These are phyloP conservation scores for Globisporangium megalacanthum DNA, from an alignment of 352 stramenopile species.

Conservation along the genomic window DNA sequence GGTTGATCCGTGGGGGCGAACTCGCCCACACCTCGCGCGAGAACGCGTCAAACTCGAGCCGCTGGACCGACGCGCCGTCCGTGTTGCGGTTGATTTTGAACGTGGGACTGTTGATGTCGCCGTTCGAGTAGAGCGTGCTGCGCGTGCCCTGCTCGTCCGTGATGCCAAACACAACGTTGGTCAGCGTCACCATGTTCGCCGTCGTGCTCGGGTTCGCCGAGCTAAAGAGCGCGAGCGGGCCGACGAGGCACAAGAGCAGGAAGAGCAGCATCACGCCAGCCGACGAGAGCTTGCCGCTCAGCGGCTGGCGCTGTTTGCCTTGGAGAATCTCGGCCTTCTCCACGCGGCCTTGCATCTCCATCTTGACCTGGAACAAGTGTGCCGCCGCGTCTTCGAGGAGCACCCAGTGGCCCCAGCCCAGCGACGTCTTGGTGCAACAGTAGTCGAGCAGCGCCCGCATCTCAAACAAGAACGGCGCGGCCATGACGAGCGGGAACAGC, in stretches of 20 bases:
- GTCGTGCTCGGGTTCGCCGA: slow-evolving; percentile 83
- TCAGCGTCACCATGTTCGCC: slow-evolving; percentile 58
- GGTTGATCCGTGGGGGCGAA: slow-evolving; percentile 65
- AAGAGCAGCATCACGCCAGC: slow-evolving; percentile 79
- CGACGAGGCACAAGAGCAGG: slow-evolving; percentile 70
- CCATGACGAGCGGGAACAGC: slow-evolving; percentile 71
- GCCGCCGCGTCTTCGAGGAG: slow-evolving; percentile 79
- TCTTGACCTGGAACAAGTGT: slow-evolving; percentile 73
- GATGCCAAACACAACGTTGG: slow-evolving; percentile 63
- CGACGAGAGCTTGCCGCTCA: slow-evolving; percentile 53
- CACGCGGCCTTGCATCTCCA: slow-evolving; percentile 71
- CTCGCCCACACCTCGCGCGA: slow-evolving; percentile 67
- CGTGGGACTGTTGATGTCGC: slow-evolving; percentile 63
- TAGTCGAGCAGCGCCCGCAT: slow-evolving; percentile 85
- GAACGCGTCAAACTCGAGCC: slow-evolving; percentile 74
- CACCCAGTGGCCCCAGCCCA: slow-evolving; percentile 79
- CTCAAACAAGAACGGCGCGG: slow-evolving; percentile 83
- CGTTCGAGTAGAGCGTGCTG: slow-evolving; percentile 69
- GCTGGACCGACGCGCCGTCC: slow-evolving; percentile 70
- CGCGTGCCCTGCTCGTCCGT: slow-evolving; percentile 70
- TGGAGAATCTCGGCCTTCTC: slow-evolving; percentile 64
- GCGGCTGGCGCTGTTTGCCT: slow-evolving; percentile 72
- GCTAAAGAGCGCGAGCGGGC: slow-evolving; percentile 76
- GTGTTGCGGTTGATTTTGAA: slow-evolving; percentile 64
- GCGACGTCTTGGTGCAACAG: slow-evolving; percentile 80